These are phyloP conservation scores for Adansonia madagascariensis DNA, from an alignment of 441 rosid genomes.

Conservation along the genomic window DNA sequence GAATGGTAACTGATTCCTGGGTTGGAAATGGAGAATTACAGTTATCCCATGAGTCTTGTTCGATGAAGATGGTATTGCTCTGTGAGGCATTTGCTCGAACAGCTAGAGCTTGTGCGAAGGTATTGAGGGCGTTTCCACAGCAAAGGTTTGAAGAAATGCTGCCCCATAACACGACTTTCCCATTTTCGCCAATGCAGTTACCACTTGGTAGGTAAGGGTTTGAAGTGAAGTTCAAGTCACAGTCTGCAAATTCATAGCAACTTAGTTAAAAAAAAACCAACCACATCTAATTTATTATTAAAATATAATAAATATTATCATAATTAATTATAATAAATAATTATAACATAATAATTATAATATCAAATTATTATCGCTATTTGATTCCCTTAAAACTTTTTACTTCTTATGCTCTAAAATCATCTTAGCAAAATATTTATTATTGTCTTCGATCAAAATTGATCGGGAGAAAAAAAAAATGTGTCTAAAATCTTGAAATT, in stretches of 20 bases:
- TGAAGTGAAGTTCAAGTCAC: conserved; percentile 36
- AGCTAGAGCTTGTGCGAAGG: conserved; percentile 47
- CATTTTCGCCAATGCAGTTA: conserved; percentile 39
- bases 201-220: conserved; percentile 55
- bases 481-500: background rate
- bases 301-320: background rate
- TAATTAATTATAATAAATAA: background rate
- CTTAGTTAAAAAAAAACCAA: background rate
- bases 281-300: background rate
- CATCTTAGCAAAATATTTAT: background rate
- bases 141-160: conserved; percentile 45
- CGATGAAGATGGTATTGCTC: conserved; percentile 36
- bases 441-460: background rate
- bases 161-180: conserved; percentile 38
- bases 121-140: conserved; percentile 51
- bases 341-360: background rate
- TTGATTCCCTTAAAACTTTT: background rate
- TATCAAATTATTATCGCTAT: too few relatives aligned
- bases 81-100: conserved; percentile 23
- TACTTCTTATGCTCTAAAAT: background rate
- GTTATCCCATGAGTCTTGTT: conserved; percentile 37
- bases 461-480: background rate
- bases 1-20: conserved; percentile 34
- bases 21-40: conserved; percentile 34
- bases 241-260: conserved; percentile 32